These are phyloP conservation scores for Xylaria acuta DNA, from an alignment of 495 filamentous ascomycete species.

Conservation along the genomic window DNA sequence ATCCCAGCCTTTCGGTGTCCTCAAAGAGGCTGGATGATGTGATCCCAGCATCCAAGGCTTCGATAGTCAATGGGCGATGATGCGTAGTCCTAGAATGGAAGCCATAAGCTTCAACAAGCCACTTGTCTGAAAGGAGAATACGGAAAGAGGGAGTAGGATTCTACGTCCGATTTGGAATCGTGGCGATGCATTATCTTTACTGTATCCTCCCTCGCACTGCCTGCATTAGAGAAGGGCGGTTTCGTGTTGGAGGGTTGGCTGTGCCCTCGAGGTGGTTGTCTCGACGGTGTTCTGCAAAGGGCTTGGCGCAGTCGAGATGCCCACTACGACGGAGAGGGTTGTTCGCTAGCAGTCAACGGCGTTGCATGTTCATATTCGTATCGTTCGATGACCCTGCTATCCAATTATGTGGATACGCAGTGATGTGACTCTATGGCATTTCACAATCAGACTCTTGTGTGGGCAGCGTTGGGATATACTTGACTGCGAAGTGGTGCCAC, in stretches of 20 bases:
- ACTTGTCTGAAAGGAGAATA: slow-evolving; percentile 6
- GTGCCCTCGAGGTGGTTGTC: not conserved
- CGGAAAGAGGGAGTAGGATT: not conserved
- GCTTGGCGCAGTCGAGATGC: slow-evolving; percentile 10
- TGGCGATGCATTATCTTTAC: not conserved
- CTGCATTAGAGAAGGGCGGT: slow-evolving; percentile 5
- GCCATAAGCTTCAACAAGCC: not conserved
- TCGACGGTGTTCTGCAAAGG: slow-evolving; percentile 9
- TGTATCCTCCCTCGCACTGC: not conserved
- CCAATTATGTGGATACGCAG: slow-evolving; percentile 4
- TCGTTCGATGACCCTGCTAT: slow-evolving; percentile 16
- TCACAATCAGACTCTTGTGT: not conserved
- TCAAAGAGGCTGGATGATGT: not conserved
- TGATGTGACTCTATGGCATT: slow-evolving; percentile 1
- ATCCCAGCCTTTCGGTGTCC: not conserved
- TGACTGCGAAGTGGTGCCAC: not conserved
- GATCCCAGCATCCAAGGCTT: not conserved
- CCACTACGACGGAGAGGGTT: not conserved
- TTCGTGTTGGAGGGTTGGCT: slow-evolving; percentile 16
- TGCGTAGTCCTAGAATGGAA: slow-evolving; percentile 10
- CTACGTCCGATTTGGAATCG: slow-evolving; percentile 10
- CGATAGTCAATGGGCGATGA: slow-evolving; percentile 1
- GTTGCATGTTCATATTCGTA: slow-evolving; percentile 5
- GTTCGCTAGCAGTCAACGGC: too few relatives aligned
- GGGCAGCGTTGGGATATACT: not conserved